These are phyloP conservation scores for Closterium sp. DNA, from an alignment of 139 green algal genomes.

Conservation along the genomic window DNA sequence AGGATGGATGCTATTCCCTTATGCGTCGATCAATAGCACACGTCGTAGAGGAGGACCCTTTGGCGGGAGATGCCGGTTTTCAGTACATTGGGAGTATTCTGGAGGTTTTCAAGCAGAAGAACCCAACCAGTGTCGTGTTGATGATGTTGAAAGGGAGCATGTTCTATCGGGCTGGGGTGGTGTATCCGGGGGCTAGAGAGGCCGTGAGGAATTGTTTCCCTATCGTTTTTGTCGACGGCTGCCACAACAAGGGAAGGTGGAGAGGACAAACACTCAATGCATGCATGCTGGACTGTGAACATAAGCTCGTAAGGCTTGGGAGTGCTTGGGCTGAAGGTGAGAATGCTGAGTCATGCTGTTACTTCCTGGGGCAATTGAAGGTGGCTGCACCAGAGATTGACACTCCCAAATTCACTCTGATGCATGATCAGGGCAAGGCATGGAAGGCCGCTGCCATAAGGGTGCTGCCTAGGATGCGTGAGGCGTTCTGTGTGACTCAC, in stretches of 20 bases:
- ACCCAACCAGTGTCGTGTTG: neutral
- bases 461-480: neutral
- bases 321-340: neutral
- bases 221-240: neutral
- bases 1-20: no score
- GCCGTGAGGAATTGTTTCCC: neutral
- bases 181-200: neutral
- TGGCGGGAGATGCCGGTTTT: neutral
- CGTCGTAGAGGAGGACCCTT: neutral
- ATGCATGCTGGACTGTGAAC: neutral
- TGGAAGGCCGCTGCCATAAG: neutral
- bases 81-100: neutral
- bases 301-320: neutral
- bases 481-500: neutral
- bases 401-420: neutral
- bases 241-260: neutral
- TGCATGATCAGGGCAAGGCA: no score
- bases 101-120: neutral
- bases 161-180: neutral
- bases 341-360: neutral
- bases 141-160: neutral
- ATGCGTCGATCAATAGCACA: no score
- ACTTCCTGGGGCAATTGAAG: neutral
- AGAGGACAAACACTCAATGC: neutral
- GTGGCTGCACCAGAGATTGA: neutral